phyloP scores from a whole-genome alignment of 2,329 filamentous ascomycete genomes.

The Hortaea sp. region DNA sequence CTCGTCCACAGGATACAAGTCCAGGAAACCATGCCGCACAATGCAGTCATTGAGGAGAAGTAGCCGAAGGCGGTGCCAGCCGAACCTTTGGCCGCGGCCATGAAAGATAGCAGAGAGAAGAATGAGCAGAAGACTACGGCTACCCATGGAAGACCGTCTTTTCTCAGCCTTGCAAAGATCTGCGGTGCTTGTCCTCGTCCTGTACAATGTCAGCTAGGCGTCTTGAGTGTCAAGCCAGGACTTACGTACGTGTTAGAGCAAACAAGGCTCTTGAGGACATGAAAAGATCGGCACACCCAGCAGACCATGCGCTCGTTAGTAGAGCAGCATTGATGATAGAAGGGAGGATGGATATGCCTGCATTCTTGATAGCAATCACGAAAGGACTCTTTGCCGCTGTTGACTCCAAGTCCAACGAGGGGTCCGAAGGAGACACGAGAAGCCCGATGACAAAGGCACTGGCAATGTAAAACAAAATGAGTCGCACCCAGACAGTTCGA shows the following conservation, averaged over 20 bases:
- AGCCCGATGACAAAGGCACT: conserved; percentile 19
- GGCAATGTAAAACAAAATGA: conserved; percentile 30
- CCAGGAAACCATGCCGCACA: too few relatives aligned
- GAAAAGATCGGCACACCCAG: conserved; percentile 35
- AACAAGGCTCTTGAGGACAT: not conserved
- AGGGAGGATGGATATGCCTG: conserved; percentile 49
- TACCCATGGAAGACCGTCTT: conserved; percentile 1
- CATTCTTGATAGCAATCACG: conserved; percentile 51
- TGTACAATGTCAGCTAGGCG: not conserved
- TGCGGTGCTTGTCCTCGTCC: conserved; percentile 1
- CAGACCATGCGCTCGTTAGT: conserved; percentile 14
- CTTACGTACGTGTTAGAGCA: conserved; percentile 15
- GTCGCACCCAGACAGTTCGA: conserved; percentile 18
- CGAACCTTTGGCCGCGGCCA: too few relatives aligned
- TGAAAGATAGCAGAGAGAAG: not conserved
- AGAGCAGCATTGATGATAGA: conserved; percentile 57
- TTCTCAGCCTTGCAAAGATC: not conserved
- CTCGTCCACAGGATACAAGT: too few relatives aligned
- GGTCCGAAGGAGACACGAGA: conserved; percentile 8
- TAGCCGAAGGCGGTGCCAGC: too few relatives aligned
- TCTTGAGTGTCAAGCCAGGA: too few relatives aligned
- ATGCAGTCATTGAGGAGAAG: too few relatives aligned
- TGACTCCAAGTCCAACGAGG: conserved; percentile 7
- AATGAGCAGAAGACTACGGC: not conserved
- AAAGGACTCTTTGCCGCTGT: conserved; percentile 36